These are phyloP conservation scores for Amaranthus tricolor DNA, from an alignment of 179 eudicot genomes.

Conservation along the genomic window DNA sequence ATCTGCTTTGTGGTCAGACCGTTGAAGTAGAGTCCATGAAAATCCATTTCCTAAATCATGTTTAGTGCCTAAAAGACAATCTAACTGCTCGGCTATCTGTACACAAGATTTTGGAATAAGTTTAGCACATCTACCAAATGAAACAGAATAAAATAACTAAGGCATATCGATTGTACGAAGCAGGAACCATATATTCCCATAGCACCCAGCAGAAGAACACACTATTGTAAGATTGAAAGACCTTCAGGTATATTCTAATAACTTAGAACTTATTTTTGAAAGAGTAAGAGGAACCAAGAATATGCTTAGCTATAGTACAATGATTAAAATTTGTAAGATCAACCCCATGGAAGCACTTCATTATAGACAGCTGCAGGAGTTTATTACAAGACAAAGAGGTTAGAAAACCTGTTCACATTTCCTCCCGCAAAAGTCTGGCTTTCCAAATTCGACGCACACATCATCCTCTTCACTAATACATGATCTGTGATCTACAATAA, in stretches of 20 bases:
- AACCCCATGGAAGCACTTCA: conserved; percentile 6
- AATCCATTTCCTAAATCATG: conserved; percentile 69
- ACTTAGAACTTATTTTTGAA: neutral
- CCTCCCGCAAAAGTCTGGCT: conserved; percentile 59
- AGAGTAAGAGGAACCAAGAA: too few species aligned
- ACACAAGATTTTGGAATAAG: conserved; percentile 5
- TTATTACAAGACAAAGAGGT: neutral
- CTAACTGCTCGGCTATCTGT: conserved; percentile 60
- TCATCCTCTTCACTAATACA: conserved; percentile 43
- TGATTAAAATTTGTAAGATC: neutral
- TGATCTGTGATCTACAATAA: conserved; percentile 55
- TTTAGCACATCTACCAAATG: neutral
- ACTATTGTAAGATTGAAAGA: neutral
- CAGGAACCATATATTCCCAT: neutral
- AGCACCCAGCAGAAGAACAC: conserved; percentile 1
- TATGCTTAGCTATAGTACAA: neutral
- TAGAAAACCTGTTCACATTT: conserved; percentile 66
- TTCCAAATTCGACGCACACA: conserved; percentile 23
- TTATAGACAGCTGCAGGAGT: neutral
- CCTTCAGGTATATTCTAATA: neutral
- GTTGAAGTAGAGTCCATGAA: conserved; percentile 72
- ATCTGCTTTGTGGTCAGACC: conserved; percentile 43
- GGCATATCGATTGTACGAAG: neutral
- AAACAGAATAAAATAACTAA: neutral
- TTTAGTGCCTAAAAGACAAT: conserved; percentile 56